A percentile compares a stretch with the other conserved stretches of the same genome.
Conservation (phyloP, 2,329 filamentous ascomycete species). For the Colletotrichum scovillei region DNA sequence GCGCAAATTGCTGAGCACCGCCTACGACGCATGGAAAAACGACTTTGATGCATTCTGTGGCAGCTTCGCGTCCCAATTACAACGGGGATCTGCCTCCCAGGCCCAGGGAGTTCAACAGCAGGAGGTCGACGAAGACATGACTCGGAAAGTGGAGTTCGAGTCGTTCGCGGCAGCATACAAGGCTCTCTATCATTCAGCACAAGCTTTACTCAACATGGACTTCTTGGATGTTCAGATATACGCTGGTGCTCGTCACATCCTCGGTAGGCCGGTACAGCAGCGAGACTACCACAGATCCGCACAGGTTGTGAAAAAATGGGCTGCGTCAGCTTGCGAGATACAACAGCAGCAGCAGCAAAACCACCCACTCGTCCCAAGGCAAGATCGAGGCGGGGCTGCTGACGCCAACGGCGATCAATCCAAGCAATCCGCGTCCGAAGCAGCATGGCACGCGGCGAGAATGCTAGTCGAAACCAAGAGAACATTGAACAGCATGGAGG, state of each 20-base stretch:
- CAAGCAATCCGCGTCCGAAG: constrained; percentile 49
- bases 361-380: background rate
- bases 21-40: constrained; percentile 67
- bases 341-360: background rate
- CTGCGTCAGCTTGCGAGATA: constrained; percentile 37
- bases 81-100: constrained; percentile 26
- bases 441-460: constrained; percentile 64
- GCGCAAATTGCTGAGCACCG: constrained; percentile 61
- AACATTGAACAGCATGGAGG: constrained; percentile 61
- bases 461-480: constrained; percentile 62
- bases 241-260: constrained; percentile 68
- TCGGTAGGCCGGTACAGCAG: constrained; percentile 64
- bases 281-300: constrained; percentile 62
- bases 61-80: constrained; percentile 41
- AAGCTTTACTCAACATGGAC: constrained; percentile 67
- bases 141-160: constrained; percentile 51
- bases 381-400: background rate
- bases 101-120: background rate
- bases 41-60: constrained; percentile 67
- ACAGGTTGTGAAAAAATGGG: constrained; percentile 64
- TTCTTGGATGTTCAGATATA: constrained; percentile 72
- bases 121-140: background rate
- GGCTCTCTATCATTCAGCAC: constrained; percentile 69
- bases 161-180: constrained; percentile 60
- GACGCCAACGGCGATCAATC: background rate